These are phyloP conservation scores for Cryptococcus sp. DNA, from an alignment of 1,284 basidiomycete genomes.

Conservation along the genomic window DNA sequence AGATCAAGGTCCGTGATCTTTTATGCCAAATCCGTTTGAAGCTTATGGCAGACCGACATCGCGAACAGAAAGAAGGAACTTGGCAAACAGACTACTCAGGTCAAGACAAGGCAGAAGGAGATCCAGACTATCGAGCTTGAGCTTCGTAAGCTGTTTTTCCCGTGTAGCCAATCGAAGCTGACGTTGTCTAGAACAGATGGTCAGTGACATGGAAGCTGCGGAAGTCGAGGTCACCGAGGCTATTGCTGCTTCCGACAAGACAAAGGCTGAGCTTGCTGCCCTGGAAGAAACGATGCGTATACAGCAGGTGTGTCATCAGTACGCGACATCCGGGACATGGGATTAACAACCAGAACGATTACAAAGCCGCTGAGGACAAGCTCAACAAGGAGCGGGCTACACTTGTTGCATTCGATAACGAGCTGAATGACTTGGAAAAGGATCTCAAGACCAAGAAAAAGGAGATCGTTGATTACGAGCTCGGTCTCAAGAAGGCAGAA, in stretches of 20 bases:
- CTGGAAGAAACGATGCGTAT: slow-evolving; percentile 60
- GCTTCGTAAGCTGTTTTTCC: slow-evolving; percentile 57
- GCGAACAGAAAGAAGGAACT: slow-evolving; percentile 73
- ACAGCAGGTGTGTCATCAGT: slow-evolving; percentile 52
- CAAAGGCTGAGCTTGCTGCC: slow-evolving; percentile 44
- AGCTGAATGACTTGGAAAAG: slow-evolving; percentile 74
- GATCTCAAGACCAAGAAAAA: slow-evolving; percentile 78
- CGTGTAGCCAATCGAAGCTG: slow-evolving; percentile 1
- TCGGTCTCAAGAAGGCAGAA: slow-evolving; percentile 59
- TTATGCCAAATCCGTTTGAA: neutral
- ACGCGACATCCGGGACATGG: neutral
- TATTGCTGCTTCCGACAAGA: slow-evolving; percentile 56
- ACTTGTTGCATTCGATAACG: slow-evolving; percentile 79
- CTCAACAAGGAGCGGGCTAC: slow-evolving; percentile 80
- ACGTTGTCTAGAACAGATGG: slow-evolving; percentile 67
- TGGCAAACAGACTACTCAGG: slow-evolving; percentile 70
- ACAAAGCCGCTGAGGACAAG: slow-evolving; percentile 64
- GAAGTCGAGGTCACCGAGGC: slow-evolving; percentile 62
- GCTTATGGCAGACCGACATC: slow-evolving; percentile 61
- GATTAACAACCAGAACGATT: slow-evolving; percentile 51
- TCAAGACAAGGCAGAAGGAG: slow-evolving; percentile 86
- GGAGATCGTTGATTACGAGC: slow-evolving; percentile 65
- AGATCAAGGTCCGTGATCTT: slow-evolving; percentile 63
- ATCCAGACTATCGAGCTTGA: slow-evolving; percentile 83
- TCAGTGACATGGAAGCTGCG: slow-evolving; percentile 67